Conservation (phyloP, 2,329 filamentous ascomycete genomes). For the Rachicladosporium sp. region DNA sequence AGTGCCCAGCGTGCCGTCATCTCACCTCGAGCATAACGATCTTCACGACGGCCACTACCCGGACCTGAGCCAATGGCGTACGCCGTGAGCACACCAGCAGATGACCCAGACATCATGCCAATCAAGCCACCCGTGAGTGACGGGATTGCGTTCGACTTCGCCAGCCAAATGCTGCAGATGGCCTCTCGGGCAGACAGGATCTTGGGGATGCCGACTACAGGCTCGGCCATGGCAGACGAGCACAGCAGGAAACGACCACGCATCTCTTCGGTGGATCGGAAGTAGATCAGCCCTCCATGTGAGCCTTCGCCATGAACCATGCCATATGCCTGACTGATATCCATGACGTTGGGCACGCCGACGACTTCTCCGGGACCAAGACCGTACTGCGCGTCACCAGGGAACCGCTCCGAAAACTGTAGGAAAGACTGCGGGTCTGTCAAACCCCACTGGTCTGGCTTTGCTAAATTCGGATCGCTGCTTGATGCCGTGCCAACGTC, state of each 20-base stretch:
- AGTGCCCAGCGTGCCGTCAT: slow-evolving; percentile 81
- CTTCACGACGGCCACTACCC: slow-evolving; percentile 44
- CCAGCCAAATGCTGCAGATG: slow-evolving; percentile 75
- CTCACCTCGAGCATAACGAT: slow-evolving; percentile 58
- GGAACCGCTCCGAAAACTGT: slow-evolving; percentile 67
- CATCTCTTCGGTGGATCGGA: slow-evolving; percentile 60
- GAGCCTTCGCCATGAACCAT: slow-evolving; percentile 77
- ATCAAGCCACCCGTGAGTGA: slow-evolving; percentile 63
- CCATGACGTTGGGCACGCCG: slow-evolving; percentile 74
- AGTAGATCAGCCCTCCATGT: slow-evolving; percentile 70
- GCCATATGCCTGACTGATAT: slow-evolving; percentile 75
- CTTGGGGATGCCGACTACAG: slow-evolving; percentile 62
- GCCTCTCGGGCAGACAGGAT: slow-evolving; percentile 58
- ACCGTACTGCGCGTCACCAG: slow-evolving; percentile 63
- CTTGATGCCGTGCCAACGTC: slow-evolving; percentile 66
- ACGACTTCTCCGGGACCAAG: slow-evolving; percentile 63
- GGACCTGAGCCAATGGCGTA: slow-evolving; percentile 50
- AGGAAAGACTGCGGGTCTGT: slow-evolving; percentile 62
- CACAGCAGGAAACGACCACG: slow-evolving; percentile 61
- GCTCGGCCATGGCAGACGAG: slow-evolving; percentile 48
- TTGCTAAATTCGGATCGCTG: slow-evolving; percentile 67
- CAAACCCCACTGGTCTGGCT: slow-evolving; percentile 69
- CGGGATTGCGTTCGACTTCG: slow-evolving; percentile 64
- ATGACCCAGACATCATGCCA: slow-evolving; percentile 73
- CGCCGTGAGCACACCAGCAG: slow-evolving; percentile 67